phyloP scores from a whole-genome alignment of 176 grass and related monocot genomes.

The Poa pratensis region DNA sequence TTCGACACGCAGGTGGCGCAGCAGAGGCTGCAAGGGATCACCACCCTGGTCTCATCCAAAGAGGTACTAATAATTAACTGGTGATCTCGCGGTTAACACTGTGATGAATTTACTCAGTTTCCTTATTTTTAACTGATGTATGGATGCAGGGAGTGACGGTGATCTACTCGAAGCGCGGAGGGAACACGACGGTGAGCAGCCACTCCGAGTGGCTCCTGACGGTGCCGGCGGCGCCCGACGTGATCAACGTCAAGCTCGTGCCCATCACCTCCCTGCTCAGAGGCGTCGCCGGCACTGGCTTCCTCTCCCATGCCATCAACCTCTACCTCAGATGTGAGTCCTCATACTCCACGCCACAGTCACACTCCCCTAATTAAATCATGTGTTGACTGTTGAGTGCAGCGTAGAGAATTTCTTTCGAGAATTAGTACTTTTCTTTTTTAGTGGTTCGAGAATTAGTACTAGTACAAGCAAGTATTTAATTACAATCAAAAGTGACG shows the following conservation, averaged over 20 bases:
- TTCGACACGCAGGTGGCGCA: conserved; percentile 71
- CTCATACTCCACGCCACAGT: too few species aligned
- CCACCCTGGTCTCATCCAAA: conserved; percentile 69
- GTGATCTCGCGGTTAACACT: neutral
- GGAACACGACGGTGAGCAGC: conserved; percentile 63
- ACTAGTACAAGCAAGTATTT: neutral
- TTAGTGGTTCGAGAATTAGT: neutral
- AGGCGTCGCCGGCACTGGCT: conserved; percentile 69
- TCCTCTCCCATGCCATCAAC: conserved; percentile 97
- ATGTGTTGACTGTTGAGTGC: neutral
- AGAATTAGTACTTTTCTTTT: neutral
- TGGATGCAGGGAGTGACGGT: conserved; percentile 73
- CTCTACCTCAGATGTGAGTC: conserved; percentile 90
- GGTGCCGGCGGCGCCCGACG: conserved; percentile 69
- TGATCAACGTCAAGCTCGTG: conserved; percentile 79
- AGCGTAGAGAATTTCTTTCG: neutral
- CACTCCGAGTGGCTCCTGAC: conserved; percentile 91
- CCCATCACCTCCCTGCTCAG: conserved; percentile 84
- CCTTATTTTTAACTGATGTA: too few species aligned
- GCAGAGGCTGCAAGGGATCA: conserved; percentile 61
- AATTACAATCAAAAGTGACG: neutral
- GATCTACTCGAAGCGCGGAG: conserved; percentile 86
- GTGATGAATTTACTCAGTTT: neutral
- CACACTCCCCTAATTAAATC: neutral
- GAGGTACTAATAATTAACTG: conserved; percentile 49